Base-by-base conservation (phyloP, 345 rosid species). In the Microthlaspi erraticum region DNA sequence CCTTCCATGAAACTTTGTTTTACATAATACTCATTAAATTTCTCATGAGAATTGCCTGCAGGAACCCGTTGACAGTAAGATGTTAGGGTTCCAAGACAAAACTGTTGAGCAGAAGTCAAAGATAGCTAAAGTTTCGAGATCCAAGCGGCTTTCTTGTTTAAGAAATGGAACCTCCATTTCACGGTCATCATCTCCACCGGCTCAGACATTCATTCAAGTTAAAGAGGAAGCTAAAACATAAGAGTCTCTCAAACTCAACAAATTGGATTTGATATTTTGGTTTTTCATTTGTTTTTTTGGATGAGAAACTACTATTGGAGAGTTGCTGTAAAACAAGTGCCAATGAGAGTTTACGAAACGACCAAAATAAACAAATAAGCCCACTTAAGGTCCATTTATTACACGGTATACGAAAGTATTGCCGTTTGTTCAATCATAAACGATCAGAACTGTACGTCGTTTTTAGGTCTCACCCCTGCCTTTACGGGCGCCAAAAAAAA, bases 191-290 rank as follows among this genome's bases (percentile, higher is more conserved):
- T 76, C 74, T 80, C 65, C 49, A 60, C 60, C 72, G 53, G 54
- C 68, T 41, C 85, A 74, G 64, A 53, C 75, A 73, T 67, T 72
- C 46, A 32, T 70, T 59, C 84, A 72, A 84, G 60, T 60, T 19
- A 78, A 80, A 29, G 76, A 70, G 68, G 78, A 79, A n/a, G 34
- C 53, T 26, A 68, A 75, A 63, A 20, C 26, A 20, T 20, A 20
- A 20, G 26, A 20, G 26, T 20, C 26, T 20, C 26, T 20, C 26
- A 20, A 1, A 20, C 26, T 20, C 1, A 23, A 23, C 26, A 23
- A 23, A 23, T 3, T 23, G 26, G 26, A 23, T 23, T 23, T 23
- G 26, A 23, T 23, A 2, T 23, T 23, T 1, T 23, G 26, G n/a
- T n/a, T n/a, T 23, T 23, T 2, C 26, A n/a, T n/a, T n/a, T n/a